A percentile compares a stretch with the other conserved stretches of the same genome.
phyloP scores from a whole-genome alignment of 148 eudicot species.

The Rhododendron molle region DNA sequence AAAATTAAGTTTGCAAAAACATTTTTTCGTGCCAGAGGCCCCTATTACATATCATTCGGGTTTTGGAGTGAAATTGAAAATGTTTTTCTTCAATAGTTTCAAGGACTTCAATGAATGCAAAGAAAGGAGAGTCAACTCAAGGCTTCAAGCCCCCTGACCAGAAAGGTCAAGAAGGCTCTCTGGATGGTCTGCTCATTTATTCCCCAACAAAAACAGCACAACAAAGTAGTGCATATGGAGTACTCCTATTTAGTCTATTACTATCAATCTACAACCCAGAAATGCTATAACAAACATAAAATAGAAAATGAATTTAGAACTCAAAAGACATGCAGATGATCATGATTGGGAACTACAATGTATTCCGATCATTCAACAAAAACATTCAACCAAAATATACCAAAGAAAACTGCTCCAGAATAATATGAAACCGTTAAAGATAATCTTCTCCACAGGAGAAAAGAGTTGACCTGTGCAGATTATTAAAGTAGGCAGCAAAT shows the following conservation, averaged over 20 bases:
- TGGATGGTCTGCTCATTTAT: neutral
- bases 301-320: neutral
- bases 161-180: neutral
- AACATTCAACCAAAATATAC: neutral
- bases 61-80: neutral
- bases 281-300: neutral
- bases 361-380: neutral
- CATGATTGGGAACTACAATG: neutral
- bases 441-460: neutral
- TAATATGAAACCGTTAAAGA: neutral
- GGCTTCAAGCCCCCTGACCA: neutral
- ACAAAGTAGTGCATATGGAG: neutral
- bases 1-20: neutral
- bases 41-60: neutral
- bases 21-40: neutral
- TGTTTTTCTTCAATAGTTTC: neutral
- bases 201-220: neutral
- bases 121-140: neutral
- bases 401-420: neutral
- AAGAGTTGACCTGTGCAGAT: neutral
- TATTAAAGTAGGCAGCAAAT: conserved; percentile 12
- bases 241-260: no score
- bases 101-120: neutral
- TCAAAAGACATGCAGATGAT: neutral
- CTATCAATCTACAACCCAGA: neutral